phyloP scores from a whole-genome alignment of 2,329 filamentous ascomycete species.

The Diaporthe sp. region DNA sequence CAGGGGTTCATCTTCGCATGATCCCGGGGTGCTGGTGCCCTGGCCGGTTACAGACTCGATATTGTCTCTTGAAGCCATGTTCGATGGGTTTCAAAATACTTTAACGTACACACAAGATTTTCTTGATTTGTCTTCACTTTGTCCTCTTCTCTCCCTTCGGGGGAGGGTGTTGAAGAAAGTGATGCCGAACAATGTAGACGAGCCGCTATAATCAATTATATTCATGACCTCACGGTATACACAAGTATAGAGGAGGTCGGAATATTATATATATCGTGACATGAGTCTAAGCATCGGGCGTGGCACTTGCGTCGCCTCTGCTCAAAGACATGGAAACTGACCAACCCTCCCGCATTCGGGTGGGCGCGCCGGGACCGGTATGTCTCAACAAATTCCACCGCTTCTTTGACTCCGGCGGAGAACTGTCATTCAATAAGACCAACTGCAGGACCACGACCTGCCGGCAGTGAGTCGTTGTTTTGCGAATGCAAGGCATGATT shows the following conservation, averaged over 20 bases:
- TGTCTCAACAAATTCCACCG: not conserved
- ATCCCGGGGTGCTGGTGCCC: not conserved
- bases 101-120: no score
- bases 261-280: not conserved
- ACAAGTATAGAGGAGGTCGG: not conserved
- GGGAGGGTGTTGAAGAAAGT: not conserved
- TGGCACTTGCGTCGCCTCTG: not conserved
- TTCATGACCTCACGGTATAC: not conserved
- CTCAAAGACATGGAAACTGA: not conserved
- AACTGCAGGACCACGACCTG: not conserved
- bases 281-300: not conserved
- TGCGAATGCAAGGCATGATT: not conserved
- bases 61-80: not conserved
- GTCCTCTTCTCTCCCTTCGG: not conserved
- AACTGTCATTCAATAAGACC: not conserved
- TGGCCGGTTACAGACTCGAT: not conserved
- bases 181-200: not conserved
- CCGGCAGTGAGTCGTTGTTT: no score
- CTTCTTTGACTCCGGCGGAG: not conserved
- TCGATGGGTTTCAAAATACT: no score
- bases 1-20: conserved; percentile 2
- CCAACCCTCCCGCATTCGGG: not conserved
- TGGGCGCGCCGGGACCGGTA: not conserved
- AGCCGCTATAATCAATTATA: not conserved
- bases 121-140: not conserved